phyloP scores from a whole-genome alignment of 2,329 filamentous ascomycete species.

The Teratosphaeria destructans region DNA sequence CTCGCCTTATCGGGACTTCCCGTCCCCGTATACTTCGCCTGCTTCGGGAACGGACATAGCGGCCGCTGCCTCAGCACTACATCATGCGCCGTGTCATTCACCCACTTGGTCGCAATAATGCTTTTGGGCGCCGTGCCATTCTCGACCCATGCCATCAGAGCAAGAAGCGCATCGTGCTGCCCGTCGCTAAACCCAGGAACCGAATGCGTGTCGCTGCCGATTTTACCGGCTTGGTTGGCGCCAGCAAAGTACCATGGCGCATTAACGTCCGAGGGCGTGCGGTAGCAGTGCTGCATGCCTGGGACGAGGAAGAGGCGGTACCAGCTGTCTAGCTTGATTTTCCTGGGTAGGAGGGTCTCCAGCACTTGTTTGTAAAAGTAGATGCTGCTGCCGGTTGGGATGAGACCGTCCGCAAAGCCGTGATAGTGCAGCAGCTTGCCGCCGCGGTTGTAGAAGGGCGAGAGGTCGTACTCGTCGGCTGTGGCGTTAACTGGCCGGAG shows the following conservation, averaged over 20 bases:
- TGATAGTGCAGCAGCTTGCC: constrained; percentile 35
- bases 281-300: constrained; percentile 35
- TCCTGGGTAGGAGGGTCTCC: constrained; percentile 25
- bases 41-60: constrained; percentile 26
- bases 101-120: constrained; percentile 28
- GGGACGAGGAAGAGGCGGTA: constrained; percentile 36
- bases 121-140: constrained; percentile 26
- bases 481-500: constrained; percentile 40
- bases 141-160: constrained; percentile 31
- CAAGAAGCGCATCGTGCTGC: constrained; percentile 26
- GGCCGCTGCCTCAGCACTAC: constrained; percentile 26
- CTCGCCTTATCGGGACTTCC: constrained; percentile 20
- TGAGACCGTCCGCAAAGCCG: constrained; percentile 36
- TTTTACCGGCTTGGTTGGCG: constrained; percentile 20
- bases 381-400: constrained; percentile 41
- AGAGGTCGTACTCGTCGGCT: constrained; percentile 39
- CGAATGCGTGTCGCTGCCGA: constrained; percentile 15
- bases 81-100: constrained; percentile 20
- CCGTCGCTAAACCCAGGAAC: constrained; percentile 25
- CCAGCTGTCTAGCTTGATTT: constrained; percentile 29
- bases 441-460: constrained; percentile 32
- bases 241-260: constrained; percentile 40
- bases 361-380: constrained; percentile 42
- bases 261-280: constrained; percentile 24
- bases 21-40: constrained; percentile 18